Evolutionary conservation across 2,329 filamentous ascomycete genomes (phyloP).

Genomic region (Seiridium unicorne): DNA sequence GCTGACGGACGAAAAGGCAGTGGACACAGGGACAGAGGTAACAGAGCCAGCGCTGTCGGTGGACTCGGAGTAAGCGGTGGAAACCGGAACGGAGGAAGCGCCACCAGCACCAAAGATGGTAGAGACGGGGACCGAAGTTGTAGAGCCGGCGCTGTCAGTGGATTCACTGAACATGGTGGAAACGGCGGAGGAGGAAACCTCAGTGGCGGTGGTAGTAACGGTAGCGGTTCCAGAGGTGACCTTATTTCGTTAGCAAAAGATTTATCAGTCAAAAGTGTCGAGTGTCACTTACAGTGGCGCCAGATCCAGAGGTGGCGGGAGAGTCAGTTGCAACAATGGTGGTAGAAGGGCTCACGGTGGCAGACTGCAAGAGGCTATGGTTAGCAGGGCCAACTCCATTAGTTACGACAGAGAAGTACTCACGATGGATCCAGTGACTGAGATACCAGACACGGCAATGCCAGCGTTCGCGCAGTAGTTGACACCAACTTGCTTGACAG

Average conservation of each 20-base stretch:
- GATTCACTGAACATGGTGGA: constrained; percentile 12
- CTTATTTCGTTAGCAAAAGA: too few species aligned
- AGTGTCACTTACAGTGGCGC: too few species aligned
- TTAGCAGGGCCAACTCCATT: background rate
- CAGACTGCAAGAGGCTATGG: constrained; percentile 7
- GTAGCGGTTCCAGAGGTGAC: background rate
- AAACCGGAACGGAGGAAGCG: background rate
- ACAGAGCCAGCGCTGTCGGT: constrained; percentile 16
- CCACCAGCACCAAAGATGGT: background rate
- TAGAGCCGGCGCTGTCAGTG: constrained; percentile 15
- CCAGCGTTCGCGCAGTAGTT: constrained; percentile 21
- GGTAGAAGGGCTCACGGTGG: constrained; percentile 8
- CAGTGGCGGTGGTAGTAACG: background rate
- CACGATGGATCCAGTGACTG: constrained; percentile 3
- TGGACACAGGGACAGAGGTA: background rate
- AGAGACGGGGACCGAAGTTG: background rate
- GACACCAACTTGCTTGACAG: constrained; percentile 24
- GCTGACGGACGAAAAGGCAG: background rate
- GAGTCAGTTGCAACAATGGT: constrained; percentile 15
- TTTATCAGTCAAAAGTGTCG: too few species aligned
- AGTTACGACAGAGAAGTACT: background rate
- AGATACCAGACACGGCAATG: constrained; percentile 1
- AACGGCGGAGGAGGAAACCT: background rate
- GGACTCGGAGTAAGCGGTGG: constrained; percentile 11
- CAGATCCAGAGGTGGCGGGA: background rate